A percentile compares a stretch with the other conserved stretches of the same genome.
Evolutionary conservation across 73 alveolate genomes (phyloP).

Genomic region (Tetrahymena malaccensis): DNA sequence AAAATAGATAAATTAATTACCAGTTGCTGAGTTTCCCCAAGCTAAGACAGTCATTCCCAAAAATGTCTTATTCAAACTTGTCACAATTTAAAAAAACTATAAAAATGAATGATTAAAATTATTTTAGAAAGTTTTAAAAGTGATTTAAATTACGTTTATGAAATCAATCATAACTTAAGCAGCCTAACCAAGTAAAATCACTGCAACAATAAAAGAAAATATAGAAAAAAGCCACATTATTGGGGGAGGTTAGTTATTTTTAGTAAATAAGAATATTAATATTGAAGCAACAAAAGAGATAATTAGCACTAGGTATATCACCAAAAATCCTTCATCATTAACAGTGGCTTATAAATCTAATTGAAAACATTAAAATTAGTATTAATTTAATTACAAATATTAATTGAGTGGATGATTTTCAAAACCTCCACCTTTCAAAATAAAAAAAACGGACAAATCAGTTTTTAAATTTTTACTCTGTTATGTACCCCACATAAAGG

Average conservation of each 20-base stretch:
- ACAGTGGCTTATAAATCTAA: too few relatives aligned
- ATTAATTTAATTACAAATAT: too few relatives aligned
- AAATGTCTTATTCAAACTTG: slow-evolving; percentile 68
- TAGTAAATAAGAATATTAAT: neutral
- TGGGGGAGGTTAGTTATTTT: neutral
- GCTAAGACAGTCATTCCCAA: slow-evolving; percentile 94
- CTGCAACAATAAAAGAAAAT: neutral
- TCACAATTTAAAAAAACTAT: slow-evolving; percentile 56
- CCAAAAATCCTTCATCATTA: too few relatives aligned
- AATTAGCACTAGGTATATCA: neutral
- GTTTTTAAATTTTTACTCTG: neutral
- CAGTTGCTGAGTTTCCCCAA: slow-evolving; percentile 93
- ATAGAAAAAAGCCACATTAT: neutral
- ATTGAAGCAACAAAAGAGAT: neutral
- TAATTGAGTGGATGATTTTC: too few relatives aligned
- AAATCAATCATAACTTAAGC: neutral
- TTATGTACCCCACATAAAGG: neutral
- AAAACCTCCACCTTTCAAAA: too few relatives aligned
- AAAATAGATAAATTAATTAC: too few relatives aligned
- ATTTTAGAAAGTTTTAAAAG: neutral
- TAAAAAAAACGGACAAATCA: neutral
- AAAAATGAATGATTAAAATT: neutral
- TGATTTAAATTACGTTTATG: neutral
- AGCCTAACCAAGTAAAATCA: neutral
- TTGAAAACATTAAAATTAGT: too few relatives aligned